Base-by-base conservation (phyloP, 495 filamentous ascomycete species). In the Schizothecium vesticola region DNA sequence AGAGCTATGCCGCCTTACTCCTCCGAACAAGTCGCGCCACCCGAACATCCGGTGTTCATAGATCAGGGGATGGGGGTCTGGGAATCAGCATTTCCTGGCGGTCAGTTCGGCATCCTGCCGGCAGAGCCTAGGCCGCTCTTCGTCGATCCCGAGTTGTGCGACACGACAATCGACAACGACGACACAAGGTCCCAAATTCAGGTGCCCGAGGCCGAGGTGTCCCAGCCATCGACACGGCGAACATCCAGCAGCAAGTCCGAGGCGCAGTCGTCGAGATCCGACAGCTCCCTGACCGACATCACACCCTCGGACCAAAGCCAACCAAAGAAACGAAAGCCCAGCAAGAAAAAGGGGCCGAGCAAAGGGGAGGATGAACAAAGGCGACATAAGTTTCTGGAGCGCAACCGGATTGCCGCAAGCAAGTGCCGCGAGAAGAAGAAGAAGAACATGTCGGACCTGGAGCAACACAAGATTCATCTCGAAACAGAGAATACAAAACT, bases 381-480 rank as follows among this genome's bases (percentile, higher is more conserved):
- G 56, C 71, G 82, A 29, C 76, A 72, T 62, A 80, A 81, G 67
- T 88, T 92, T 74, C 83, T 95, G 28, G 91, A 95, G 73, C 87
- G 91, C 25, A 97, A 97, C 73, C 87, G 93, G 5, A 75, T 93
- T 5, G 93, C 93, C 6, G 93, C 93, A 0, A 92, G 87, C 77
- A 97, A 96, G 72, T 96, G 92, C 74, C 87, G 93, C 3, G 87
- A 90, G 75, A 94, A 94, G 83, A 94, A 95, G 79, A 96, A 94
- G 76, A 86, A 89, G 70, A 89, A 87, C 76, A 88, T 88, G 8
- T 79, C 85, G 56, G 83, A 86, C 26, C 79, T 92, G 3, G 87
- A 91, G 69, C 77, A 81, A 43, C 78, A 77, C 23, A 81, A 75
- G 61, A 67, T 74, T n/a, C 70, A 66, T n/a, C 71, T 83, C 25